These are phyloP conservation scores for Petrea volubilis DNA, from an alignment of 257 asterid genomes.

Conservation along the genomic window DNA sequence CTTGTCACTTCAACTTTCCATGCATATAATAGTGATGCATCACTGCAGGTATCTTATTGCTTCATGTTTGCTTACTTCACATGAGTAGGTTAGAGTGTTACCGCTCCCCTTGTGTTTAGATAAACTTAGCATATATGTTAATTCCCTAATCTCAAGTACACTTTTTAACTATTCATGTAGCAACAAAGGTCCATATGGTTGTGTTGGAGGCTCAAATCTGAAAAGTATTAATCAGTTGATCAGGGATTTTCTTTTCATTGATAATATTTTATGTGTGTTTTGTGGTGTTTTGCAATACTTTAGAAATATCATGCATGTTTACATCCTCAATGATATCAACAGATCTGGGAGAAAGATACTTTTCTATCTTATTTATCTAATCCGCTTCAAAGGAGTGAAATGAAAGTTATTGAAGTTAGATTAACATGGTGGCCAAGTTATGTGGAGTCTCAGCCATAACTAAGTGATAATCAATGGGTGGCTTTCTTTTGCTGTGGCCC, in stretches of 20 bases:
- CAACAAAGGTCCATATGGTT: not conserved
- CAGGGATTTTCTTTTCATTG: not conserved
- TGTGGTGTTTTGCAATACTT: not conserved
- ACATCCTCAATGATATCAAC: slow-evolving; percentile 7
- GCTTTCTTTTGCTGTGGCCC: slow-evolving; percentile 38
- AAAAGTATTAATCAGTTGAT: not conserved
- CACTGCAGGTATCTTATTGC: not conserved
- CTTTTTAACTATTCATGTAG: not conserved
- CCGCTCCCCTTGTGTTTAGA: not conserved
- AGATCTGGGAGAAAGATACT: not conserved
- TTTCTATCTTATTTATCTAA: not conserved
- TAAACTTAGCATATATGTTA: not conserved
- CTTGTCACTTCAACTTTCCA: not conserved
- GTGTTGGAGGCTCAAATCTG: slow-evolving; percentile 7
- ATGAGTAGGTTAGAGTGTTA: not conserved
- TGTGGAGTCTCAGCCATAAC: slow-evolving; percentile 28
- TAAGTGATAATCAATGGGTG: slow-evolving; percentile 44
- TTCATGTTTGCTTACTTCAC: slow-evolving; percentile 3
- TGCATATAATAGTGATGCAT: not conserved
- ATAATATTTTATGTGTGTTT: not conserved
- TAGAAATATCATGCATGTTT: not conserved
- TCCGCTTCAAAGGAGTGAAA: slow-evolving; percentile 13
- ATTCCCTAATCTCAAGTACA: not conserved
- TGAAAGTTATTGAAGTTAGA: not conserved
- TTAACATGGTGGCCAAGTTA: not conserved